These are phyloP conservation scores for Alternaria atra DNA, from an alignment of 2,329 filamentous ascomycete species.

Conservation along the genomic window DNA sequence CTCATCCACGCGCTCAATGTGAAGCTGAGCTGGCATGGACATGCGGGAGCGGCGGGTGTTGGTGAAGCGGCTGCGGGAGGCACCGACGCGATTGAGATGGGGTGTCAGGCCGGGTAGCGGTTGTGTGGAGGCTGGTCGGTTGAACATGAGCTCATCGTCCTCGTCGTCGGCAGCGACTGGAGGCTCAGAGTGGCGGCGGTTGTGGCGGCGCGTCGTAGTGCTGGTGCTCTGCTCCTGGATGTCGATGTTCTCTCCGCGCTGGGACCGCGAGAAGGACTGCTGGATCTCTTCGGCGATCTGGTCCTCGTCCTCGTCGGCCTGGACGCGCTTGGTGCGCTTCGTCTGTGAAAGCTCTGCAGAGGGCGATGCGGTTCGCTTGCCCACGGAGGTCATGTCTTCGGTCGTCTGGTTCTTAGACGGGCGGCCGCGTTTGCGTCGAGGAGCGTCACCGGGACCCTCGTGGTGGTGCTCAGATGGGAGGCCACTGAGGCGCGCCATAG, in stretches of 20 bases:
- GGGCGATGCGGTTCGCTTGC: constrained; percentile 45
- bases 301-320: constrained; percentile 38
- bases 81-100: constrained; percentile 43
- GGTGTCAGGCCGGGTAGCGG: constrained; percentile 42
- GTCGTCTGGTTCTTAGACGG: constrained; percentile 35
- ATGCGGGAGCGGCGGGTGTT: constrained; percentile 42
- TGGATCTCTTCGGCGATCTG: constrained; percentile 47
- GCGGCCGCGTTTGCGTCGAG: constrained; percentile 44
- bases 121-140: constrained; percentile 36
- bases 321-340: constrained; percentile 47
- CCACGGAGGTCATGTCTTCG: constrained; percentile 26
- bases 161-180: constrained; percentile 27
- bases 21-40: constrained; percentile 49
- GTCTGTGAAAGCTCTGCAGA: constrained; percentile 33
- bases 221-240: constrained; percentile 24
- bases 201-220: constrained; percentile 29
- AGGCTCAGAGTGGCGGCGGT: constrained; percentile 49
- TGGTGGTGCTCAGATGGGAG: constrained; percentile 49
- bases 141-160: constrained; percentile 28
- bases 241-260: constrained; percentile 29
- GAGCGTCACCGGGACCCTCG: constrained; percentile 45
- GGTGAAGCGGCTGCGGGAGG: constrained; percentile 34
- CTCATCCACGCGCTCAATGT: constrained; percentile 38
- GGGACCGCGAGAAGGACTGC: constrained; percentile 39
- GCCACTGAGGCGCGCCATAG: constrained; percentile 48